phyloP scores from a whole-genome alignment of 768 basidiomycete genomes.

The Russula abietina region DNA sequence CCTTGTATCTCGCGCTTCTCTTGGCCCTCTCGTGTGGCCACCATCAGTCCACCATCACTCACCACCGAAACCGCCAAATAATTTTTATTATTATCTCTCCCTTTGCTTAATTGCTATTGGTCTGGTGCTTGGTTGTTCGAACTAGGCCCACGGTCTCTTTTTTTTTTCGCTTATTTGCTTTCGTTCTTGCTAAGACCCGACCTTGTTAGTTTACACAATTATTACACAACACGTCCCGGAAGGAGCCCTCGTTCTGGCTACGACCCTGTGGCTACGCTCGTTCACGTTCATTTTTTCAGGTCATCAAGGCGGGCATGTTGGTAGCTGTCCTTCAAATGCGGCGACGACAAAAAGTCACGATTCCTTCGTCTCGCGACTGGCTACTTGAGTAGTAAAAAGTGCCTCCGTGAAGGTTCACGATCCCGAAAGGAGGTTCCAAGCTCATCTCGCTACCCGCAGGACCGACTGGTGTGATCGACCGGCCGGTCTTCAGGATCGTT shows the following conservation, averaged over 20 bases:
- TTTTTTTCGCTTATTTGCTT: background rate
- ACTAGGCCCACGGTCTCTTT: background rate
- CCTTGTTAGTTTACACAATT: background rate
- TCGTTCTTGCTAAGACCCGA: background rate
- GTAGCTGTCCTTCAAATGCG: background rate
- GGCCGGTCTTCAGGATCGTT: background rate
- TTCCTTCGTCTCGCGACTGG: background rate
- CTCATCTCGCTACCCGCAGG: background rate
- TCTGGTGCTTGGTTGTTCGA: background rate
- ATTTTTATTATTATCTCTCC: no score
- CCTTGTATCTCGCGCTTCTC: background rate
- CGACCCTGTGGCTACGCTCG: background rate
- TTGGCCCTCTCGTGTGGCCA: background rate
- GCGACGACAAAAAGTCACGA: background rate
- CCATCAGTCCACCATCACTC: no score
- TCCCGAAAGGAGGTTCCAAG: background rate
- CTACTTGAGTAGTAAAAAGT: background rate
- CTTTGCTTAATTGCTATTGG: background rate
- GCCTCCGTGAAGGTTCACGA: background rate
- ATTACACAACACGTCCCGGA: background rate
- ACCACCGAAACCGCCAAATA: background rate
- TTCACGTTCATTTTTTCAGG: background rate
- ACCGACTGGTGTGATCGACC: background rate
- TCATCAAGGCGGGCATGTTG: background rate
- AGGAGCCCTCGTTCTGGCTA: background rate